phyloP scores from a whole-genome alignment of 345 rosid species.

The Brassica carinata region DNA sequence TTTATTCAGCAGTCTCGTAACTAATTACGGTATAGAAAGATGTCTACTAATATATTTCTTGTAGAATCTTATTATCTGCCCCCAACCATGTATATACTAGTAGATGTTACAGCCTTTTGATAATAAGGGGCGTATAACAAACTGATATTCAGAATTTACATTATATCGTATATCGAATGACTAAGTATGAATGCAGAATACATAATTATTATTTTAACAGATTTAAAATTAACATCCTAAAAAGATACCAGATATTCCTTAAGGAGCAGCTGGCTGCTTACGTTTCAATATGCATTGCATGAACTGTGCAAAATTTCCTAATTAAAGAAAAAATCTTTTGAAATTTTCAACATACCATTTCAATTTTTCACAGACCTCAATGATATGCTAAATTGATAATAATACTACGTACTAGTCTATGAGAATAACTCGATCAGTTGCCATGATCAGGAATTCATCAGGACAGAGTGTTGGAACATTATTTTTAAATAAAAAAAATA shows the following conservation, averaged over 20 bases:
- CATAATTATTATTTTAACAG: conserved; percentile 3
- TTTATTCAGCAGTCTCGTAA: neutral
- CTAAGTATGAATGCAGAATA: conserved; percentile 26
- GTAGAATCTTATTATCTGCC: neutral
- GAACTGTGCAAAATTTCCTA: conserved; percentile 25
- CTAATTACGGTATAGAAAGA: neutral
- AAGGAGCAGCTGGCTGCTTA: conserved; percentile 35
- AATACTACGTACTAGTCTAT: conserved; percentile 12
- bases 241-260: conserved; percentile 44
- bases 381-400: conserved; percentile 1
- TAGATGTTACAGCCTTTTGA: neutral
- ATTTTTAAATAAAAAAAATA: neutral
- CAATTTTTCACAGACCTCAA: conserved; percentile 10
- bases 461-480: conserved; percentile 21
- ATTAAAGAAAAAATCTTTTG: conserved; percentile 1
- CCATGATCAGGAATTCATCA: conserved; percentile 24
- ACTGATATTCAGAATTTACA: neutral
- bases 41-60: neutral
- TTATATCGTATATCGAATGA: neutral
- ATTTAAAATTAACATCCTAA: neutral
- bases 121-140: neutral
- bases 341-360: conserved; percentile 32
- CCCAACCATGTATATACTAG: neutral
- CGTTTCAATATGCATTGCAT: conserved; percentile 39
- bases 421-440: conserved; percentile 28